phyloP scores from a whole-genome alignment of 2,329 filamentous ascomycete species.

The Epichloe sylvatica region DNA sequence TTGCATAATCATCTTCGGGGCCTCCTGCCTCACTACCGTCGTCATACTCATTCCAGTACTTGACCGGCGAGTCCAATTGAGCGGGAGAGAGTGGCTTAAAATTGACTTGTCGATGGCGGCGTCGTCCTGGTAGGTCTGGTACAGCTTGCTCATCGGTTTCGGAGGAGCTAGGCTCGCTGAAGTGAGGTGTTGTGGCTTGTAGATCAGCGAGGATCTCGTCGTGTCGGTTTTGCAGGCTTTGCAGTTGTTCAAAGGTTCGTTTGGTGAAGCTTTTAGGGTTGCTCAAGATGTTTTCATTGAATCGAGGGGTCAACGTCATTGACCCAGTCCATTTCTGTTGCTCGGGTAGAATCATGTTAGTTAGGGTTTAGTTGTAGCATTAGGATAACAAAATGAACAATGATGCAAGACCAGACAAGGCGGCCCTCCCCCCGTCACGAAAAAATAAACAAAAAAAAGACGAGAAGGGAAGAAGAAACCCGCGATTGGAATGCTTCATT shows the following conservation, averaged over 20 bases:
- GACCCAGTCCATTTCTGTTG: slow-evolving; percentile 68
- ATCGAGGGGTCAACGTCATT: slow-evolving; percentile 45
- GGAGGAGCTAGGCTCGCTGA: slow-evolving; percentile 27
- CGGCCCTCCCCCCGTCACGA: no score
- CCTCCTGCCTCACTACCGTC: slow-evolving; percentile 56
- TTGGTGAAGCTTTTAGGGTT: slow-evolving; percentile 59
- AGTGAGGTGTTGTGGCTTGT: slow-evolving; percentile 28
- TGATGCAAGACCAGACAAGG: no score
- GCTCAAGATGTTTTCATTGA: slow-evolving; percentile 51
- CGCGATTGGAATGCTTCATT: no score
- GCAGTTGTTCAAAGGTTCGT: slow-evolving; percentile 44
- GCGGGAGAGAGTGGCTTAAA: slow-evolving; percentile 21
- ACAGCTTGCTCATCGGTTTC: slow-evolving; percentile 14
- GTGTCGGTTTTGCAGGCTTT: slow-evolving; percentile 33
- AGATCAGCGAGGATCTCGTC: slow-evolving; percentile 35
- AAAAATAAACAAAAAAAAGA: no score
- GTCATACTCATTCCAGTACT: slow-evolving; percentile 83
- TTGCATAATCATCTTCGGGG: slow-evolving; percentile 49
- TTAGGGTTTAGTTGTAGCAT: neutral
- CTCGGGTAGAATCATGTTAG: neutral
- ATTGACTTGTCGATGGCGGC: slow-evolving; percentile 9
- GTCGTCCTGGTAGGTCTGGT: neutral
- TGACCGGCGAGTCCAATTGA: slow-evolving; percentile 17
- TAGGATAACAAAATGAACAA: neutral
- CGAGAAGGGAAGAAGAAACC: no score